Evolutionary conservation across 1,139 yeast genomes (phyloP).

Genomic region (Scheffersomyces segobiensis): DNA sequence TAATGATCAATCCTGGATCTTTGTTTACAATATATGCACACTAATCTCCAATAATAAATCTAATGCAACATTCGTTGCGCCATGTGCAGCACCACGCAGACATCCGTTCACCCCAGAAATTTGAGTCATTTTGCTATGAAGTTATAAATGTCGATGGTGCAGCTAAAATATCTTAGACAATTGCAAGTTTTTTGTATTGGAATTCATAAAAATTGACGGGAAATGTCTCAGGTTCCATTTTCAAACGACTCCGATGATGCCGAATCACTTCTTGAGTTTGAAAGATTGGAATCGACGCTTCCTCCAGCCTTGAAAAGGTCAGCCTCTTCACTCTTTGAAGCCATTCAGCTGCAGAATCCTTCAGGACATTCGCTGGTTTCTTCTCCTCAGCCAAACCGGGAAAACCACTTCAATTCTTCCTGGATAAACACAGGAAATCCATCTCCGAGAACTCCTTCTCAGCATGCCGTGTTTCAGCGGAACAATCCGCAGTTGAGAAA

Average conservation of each 20-base stretch:
- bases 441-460: conserved; percentile 19
- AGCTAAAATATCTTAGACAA: too few relatives aligned
- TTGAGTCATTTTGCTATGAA: not conserved
- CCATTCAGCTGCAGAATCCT: conserved; percentile 12
- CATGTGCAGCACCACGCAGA: not conserved
- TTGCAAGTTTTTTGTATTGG: too few relatives aligned
- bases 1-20: not conserved
- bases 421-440: conserved; percentile 21
- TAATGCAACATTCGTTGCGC: not conserved
- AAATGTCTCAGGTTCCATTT: not conserved
- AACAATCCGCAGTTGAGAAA: conserved; percentile 1
- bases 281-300: conserved; percentile 44
- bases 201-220: not conserved
- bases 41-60: not conserved
- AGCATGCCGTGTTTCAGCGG: conserved; percentile 1
- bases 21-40: not conserved
- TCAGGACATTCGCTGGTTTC: conserved; percentile 2
- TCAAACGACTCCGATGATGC: conserved; percentile 19
- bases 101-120: not conserved
- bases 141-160: not conserved
- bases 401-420: conserved; percentile 15
- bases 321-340: conserved; percentile 42
- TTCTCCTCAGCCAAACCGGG: conserved; percentile 5
- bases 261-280: conserved; percentile 37
- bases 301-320: conserved; percentile 46